These are phyloP conservation scores for Geotrichum restrictum DNA, from an alignment of 1,139 yeast species.

Conservation along the genomic window DNA sequence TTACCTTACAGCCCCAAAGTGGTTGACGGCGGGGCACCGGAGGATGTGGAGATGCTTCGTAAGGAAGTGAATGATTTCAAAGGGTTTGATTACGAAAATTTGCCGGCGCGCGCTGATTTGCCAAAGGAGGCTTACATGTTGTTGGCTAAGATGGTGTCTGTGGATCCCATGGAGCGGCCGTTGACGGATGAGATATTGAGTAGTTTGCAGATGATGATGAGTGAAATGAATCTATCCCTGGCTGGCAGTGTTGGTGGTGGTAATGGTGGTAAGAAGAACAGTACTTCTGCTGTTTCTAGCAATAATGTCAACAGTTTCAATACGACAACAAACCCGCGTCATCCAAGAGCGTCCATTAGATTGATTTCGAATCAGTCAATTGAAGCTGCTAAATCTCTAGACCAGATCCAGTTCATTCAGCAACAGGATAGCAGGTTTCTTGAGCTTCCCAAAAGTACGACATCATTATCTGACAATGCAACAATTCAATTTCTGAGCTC, in stretches of 20 bases:
- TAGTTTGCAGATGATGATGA: not conserved
- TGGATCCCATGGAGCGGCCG: conserved; percentile 45
- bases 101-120: conserved; percentile 38
- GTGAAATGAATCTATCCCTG: conserved; percentile 1
- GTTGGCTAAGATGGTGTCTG: conserved; percentile 39
- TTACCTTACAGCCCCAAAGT: conserved; percentile 51
- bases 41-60: conserved; percentile 40
- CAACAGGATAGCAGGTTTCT: not conserved
- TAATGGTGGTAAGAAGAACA: not conserved
- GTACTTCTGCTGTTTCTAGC: not conserved
- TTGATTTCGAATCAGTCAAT: conserved; percentile 5
- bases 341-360: conserved; percentile 1
- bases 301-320: not conserved
- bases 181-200: conserved; percentile 11
- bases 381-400: conserved; percentile 4
- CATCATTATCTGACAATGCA: too few relatives aligned
- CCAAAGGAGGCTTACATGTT: conserved; percentile 43
- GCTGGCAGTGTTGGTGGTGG: not conserved
- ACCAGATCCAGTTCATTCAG: not conserved
- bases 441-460: not conserved
- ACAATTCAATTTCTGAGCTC: too few relatives aligned
- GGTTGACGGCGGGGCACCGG: conserved; percentile 19
- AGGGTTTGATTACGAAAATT: conserved; percentile 32
- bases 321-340: not conserved
- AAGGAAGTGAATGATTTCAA: conserved; percentile 41